phyloP scores from a whole-genome alignment of 1,139 yeast genomes.

The Pichia norvegensis region DNA sequence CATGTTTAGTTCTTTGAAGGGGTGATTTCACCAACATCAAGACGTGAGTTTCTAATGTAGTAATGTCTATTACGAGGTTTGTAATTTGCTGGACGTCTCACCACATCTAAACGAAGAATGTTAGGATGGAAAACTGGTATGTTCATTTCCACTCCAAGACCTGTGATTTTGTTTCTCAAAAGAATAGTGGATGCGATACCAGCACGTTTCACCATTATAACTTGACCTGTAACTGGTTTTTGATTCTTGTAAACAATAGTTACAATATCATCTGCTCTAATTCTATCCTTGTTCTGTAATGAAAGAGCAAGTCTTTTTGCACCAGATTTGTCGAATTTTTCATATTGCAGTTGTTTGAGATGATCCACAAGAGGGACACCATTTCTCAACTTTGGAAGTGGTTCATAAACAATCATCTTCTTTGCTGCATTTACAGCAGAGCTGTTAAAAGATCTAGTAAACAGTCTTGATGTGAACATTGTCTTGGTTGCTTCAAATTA shows the following conservation, averaged over 20 bases:
- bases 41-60: constrained; percentile 74
- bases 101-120: constrained; percentile 62
- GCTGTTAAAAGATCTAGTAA: constrained; percentile 6
- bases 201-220: constrained; percentile 65
- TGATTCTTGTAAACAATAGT: constrained; percentile 68
- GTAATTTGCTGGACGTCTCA: constrained; percentile 65
- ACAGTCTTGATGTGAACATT: not conserved
- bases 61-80: constrained; percentile 74
- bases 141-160: constrained; percentile 73
- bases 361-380: constrained; percentile 44
- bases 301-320: constrained; percentile 59
- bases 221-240: constrained; percentile 62
- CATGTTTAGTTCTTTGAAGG: constrained; percentile 6
- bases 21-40: constrained; percentile 49
- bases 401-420: constrained; percentile 40
- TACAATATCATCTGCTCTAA: constrained; percentile 76
- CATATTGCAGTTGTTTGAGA: constrained; percentile 42
- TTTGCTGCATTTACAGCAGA: constrained; percentile 1
- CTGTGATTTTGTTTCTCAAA: constrained; percentile 70
- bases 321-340: constrained; percentile 65
- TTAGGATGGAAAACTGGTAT: constrained; percentile 75
- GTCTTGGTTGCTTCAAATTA: not conserved
- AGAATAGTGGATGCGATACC: constrained; percentile 65
- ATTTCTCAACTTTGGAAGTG: constrained; percentile 43
- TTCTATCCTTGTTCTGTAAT: constrained; percentile 38